These are phyloP conservation scores for Triticum urartu DNA, from an alignment of 176 grass and related monocot genomes.

Conservation along the genomic window DNA sequence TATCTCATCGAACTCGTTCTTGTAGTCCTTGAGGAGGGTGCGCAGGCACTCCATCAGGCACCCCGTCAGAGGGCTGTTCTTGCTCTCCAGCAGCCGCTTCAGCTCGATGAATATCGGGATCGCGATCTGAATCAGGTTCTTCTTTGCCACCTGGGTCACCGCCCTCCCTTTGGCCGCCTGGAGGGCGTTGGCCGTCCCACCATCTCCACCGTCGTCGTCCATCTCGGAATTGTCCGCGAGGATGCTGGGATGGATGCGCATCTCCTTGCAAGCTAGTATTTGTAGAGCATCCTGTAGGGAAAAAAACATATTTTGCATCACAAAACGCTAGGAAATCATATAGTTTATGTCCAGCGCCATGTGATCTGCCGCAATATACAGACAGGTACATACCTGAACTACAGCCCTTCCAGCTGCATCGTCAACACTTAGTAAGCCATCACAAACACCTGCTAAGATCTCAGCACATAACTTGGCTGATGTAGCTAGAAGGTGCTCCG, in stretches of 20 bases:
- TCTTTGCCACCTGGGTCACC: slow-evolving; percentile 91
- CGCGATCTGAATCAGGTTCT: slow-evolving; percentile 90
- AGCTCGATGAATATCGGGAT: slow-evolving; percentile 93
- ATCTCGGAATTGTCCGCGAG: slow-evolving; percentile 58
- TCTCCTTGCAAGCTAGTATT: slow-evolving; percentile 93
- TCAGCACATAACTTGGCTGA: slow-evolving; percentile 95
- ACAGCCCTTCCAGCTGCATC: slow-evolving; percentile 73
- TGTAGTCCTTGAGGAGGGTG: slow-evolving; percentile 86
- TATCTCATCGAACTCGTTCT: slow-evolving; percentile 93
- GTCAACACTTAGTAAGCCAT: slow-evolving; percentile 85
- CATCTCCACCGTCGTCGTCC: slow-evolving; percentile 60
- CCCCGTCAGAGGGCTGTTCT: slow-evolving; percentile 77
- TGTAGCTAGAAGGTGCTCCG: slow-evolving; percentile 94
- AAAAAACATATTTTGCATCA: neutral
- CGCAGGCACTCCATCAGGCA: slow-evolving; percentile 88
- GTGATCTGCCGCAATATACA: neutral
- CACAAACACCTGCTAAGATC: slow-evolving; percentile 90
- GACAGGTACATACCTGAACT: slow-evolving; percentile 61
- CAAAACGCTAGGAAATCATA: neutral
- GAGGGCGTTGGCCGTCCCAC: slow-evolving; percentile 21
- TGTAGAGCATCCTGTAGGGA: slow-evolving; percentile 76
- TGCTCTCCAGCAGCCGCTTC: slow-evolving; percentile 83
- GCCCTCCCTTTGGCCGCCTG: slow-evolving; percentile 70
- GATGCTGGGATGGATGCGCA: slow-evolving; percentile 86
- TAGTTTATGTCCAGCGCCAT: neutral